These are phyloP conservation scores for Aurinia saxatilis DNA, from an alignment of 345 rosid genomes.

Conservation along the genomic window DNA sequence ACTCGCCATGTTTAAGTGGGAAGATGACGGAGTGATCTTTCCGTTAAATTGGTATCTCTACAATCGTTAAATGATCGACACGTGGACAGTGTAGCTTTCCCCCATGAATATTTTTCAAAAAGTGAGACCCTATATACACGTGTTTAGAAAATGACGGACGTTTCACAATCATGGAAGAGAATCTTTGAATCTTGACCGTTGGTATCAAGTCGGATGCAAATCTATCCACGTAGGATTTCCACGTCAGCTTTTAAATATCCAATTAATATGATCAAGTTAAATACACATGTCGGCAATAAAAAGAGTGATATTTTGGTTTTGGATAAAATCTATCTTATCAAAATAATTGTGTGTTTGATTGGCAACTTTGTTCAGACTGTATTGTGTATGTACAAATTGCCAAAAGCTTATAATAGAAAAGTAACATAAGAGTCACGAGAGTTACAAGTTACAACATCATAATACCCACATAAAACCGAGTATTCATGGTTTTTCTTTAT, in stretches of 20 bases:
- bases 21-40: conserved; percentile 21
- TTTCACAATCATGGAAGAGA: not conserved
- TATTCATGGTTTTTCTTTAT: conserved; percentile 22
- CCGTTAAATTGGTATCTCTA: conserved; percentile 13
- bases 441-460: conserved; percentile 31
- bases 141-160: not conserved
- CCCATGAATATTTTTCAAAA: not conserved
- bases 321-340: too few relatives aligned
- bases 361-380: too few relatives aligned
- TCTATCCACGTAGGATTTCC: not conserved
- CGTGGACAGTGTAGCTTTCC: conserved; percentile 19
- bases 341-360: too few relatives aligned
- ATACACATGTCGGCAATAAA: too few relatives aligned
- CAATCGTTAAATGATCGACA: not conserved
- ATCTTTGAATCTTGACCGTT: conserved; percentile 29
- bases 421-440: conserved; percentile 16
- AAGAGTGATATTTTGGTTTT: too few relatives aligned
- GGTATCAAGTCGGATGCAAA: not conserved
- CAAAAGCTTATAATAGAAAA: conserved; percentile 13
- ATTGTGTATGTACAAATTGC: conserved; percentile 20
- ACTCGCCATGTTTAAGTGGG: conserved; percentile 25
- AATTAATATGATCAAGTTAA: not conserved
- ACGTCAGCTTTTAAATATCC: conserved; percentile 12
- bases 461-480: conserved; percentile 30
- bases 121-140: not conserved